phyloP scores from a whole-genome alignment of 768 basidiomycete genomes.

The Suillus luteus region DNA sequence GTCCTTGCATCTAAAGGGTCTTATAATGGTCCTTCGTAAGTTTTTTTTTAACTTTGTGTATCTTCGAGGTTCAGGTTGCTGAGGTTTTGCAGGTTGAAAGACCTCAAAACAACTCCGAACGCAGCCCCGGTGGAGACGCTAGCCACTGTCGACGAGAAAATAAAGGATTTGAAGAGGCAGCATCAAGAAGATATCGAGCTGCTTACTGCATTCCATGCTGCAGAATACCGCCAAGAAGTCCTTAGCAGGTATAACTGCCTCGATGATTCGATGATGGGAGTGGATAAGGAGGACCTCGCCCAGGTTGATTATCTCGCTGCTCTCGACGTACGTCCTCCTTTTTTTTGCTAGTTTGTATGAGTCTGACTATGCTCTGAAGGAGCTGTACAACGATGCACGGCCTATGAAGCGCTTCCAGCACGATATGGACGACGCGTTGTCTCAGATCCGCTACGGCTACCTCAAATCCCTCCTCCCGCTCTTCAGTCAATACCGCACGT shows the following conservation, averaged over 20 bases:
- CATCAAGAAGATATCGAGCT: constrained; percentile 34
- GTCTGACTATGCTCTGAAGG: constrained; percentile 17
- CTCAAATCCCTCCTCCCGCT: constrained; percentile 28
- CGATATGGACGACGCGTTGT: constrained; percentile 33
- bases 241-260: constrained; percentile 27
- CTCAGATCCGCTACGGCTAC: constrained; percentile 34
- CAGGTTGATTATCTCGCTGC: constrained; percentile 30
- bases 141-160: constrained; percentile 29
- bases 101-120: constrained; percentile 22
- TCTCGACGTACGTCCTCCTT: constrained; percentile 20
- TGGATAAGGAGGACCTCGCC: constrained; percentile 26
- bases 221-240: constrained; percentile 36
- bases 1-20: constrained; percentile 42
- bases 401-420: constrained; percentile 24
- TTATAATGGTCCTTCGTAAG: constrained; percentile 42
- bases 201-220: constrained; percentile 32
- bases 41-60: not conserved
- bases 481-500: constrained; percentile 10
- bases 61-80: not conserved
- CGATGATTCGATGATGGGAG: constrained; percentile 30
- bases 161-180: constrained; percentile 30
- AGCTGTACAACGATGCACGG: constrained; percentile 20
- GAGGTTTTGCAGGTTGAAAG: constrained; percentile 25
- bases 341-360: not conserved
- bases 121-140: constrained; percentile 25